Evolutionary conservation across 768 basidiomycete genomes (phyloP).

Genomic region (Sporobolomyces phaffii): DNA sequence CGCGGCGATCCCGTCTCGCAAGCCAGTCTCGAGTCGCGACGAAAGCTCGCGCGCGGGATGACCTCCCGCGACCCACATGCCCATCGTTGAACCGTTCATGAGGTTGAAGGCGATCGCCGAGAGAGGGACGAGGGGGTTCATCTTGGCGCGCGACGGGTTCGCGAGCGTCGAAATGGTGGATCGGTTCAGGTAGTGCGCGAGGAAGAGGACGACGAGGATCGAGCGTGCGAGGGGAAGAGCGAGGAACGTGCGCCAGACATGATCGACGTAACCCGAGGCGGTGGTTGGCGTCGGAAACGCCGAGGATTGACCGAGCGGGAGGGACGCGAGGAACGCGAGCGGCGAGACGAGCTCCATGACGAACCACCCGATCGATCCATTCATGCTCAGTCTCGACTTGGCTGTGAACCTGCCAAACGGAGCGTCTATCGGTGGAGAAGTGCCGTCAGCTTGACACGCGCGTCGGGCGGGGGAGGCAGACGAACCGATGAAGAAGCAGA

Average conservation of each 20-base stretch:
- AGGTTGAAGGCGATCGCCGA: constrained; percentile 61
- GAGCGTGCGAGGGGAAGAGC: constrained; percentile 48
- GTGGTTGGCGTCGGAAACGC: too few relatives aligned
- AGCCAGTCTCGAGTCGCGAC: not conserved
- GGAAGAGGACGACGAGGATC: constrained; percentile 57
- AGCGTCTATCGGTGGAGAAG: constrained; percentile 1
- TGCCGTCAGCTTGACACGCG: not conserved
- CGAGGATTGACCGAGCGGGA: not conserved
- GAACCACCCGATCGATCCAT: constrained; percentile 24
- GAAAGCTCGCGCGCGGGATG: too few relatives aligned
- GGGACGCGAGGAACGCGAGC: constrained; percentile 42
- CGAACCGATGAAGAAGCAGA: constrained; percentile 10
- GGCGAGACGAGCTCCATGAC: constrained; percentile 31
- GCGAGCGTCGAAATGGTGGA: constrained; percentile 71
- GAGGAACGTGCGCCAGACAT: not conserved
- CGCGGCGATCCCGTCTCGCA: not conserved
- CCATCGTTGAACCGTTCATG: constrained; percentile 55
- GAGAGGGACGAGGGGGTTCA: constrained; percentile 62
- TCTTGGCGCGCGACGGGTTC: constrained; percentile 66
- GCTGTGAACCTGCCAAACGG: constrained; percentile 27
- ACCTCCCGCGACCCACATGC: constrained; percentile 10
- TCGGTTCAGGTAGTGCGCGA: constrained; percentile 77
- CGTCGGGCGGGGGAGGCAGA: not conserved
- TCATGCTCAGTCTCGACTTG: not conserved
- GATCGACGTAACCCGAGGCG: not conserved